A percentile compares a stretch with the other conserved stretches of the same genome.
These are phyloP conservation scores for Sclerotinia minor DNA, from an alignment of 2,329 filamentous ascomycete genomes.

Conservation along the genomic window DNA sequence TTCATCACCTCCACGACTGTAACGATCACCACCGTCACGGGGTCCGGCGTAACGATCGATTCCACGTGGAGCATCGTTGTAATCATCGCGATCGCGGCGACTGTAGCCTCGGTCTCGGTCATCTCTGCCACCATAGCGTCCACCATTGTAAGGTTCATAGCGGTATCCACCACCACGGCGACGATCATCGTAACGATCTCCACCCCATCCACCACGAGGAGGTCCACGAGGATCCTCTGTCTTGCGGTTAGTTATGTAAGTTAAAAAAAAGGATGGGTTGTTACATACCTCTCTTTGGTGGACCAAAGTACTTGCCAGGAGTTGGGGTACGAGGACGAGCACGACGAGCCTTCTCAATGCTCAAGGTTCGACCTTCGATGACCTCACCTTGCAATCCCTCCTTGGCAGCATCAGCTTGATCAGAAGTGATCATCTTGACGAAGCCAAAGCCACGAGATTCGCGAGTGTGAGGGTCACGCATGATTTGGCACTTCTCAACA, in stretches of 20 bases:
- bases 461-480: constrained; percentile 97
- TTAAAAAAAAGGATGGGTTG: constrained; percentile 44
- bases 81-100: constrained; percentile 44
- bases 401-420: constrained; percentile 95
- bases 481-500: constrained; percentile 99
- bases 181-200: constrained; percentile 47
- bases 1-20: constrained; percentile 44
- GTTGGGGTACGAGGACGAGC: constrained; percentile 93
- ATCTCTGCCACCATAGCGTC: constrained; percentile 44
- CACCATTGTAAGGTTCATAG: constrained; percentile 36
- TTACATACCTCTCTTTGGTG: constrained; percentile 88
- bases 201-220: constrained; percentile 45
- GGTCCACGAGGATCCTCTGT: constrained; percentile 54
- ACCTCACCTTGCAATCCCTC: constrained; percentile 93
- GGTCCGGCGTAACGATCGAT: constrained; percentile 42
- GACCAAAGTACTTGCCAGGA: constrained; percentile 98
- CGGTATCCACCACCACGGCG: constrained; percentile 44
- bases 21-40: constrained; percentile 31
- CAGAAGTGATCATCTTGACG: constrained; percentile 96
- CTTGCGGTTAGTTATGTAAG: constrained; percentile 41
- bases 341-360: constrained; percentile 98
- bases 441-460: constrained; percentile 99
- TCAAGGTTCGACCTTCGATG: constrained; percentile 91
- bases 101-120: constrained; percentile 47
- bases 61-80: constrained; percentile 40